These are phyloP conservation scores for Mucor lusitanicus DNA, from an alignment of 371 early-diverging fungal species.

Conservation along the genomic window DNA sequence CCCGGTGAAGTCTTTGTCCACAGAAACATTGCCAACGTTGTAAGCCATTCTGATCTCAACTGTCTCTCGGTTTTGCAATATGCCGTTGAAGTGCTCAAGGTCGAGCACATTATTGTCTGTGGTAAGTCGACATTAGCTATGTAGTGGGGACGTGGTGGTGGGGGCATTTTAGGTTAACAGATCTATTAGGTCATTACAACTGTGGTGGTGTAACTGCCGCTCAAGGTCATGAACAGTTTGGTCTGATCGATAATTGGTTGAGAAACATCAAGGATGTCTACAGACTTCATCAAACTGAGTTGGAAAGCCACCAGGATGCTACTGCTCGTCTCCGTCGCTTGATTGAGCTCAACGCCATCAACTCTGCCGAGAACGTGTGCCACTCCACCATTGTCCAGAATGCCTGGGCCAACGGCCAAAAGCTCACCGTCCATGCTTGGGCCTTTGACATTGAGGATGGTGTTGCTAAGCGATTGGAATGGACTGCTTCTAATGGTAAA, in stretches of 20 bases:
- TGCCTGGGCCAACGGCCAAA: conserved; percentile 81
- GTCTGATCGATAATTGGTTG: conserved; percentile 88
- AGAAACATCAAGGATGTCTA: conserved; percentile 79
- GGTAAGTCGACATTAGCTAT: conserved; percentile 42
- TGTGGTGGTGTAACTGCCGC: conserved; percentile 89
- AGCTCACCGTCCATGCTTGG: conserved; percentile 83
- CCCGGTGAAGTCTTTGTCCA: conserved; percentile 95
- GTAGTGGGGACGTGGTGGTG: background rate
- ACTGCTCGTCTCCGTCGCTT: conserved; percentile 53
- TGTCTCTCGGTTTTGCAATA: conserved; percentile 89
- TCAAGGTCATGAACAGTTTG: conserved; percentile 63
- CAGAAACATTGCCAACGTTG: conserved; percentile 95
- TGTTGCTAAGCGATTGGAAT: conserved; percentile 15
- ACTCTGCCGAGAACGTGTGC: conserved; percentile 74
- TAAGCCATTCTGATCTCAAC: conserved; percentile 77
- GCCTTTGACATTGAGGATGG: conserved; percentile 76
- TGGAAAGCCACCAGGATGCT: conserved; percentile 47
- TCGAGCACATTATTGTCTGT: conserved; percentile 91
- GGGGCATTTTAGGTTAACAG: background rate
- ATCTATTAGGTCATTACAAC: conserved; percentile 69
- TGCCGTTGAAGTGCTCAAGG: conserved; percentile 89
- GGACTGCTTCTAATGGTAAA: conserved; percentile 8
- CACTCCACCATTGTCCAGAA: conserved; percentile 79
- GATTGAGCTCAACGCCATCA: conserved; percentile 76
- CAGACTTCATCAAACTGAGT: conserved; percentile 50